Conservation (phyloP, 495 filamentous ascomycete species). For the Podospora tetraspora region DNA sequence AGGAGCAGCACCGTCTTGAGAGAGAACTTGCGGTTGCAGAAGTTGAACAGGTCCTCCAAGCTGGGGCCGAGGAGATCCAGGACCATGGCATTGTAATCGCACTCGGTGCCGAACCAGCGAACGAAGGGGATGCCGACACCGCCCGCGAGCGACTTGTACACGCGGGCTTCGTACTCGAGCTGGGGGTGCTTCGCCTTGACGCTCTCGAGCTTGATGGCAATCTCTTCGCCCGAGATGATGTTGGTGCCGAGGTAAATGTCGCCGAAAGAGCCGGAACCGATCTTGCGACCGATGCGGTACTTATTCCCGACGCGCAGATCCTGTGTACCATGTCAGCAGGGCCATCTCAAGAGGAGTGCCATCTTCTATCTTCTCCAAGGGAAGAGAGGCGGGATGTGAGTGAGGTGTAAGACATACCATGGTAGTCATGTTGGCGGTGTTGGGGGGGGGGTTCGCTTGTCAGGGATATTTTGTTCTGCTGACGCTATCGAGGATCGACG, state of each 20-base stretch:
- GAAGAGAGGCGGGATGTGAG: neutral
- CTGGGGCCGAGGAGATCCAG: slow-evolving; percentile 95
- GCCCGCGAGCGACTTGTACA: slow-evolving; percentile 98
- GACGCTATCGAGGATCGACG: neutral
- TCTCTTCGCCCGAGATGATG: slow-evolving; percentile 99
- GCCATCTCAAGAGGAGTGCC: neutral
- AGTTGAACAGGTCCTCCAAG: slow-evolving; percentile 99
- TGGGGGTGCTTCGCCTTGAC: slow-evolving; percentile 99
- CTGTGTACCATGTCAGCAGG: slow-evolving; percentile 39
- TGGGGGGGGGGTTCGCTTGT: neutral
- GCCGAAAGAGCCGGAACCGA: slow-evolving; percentile 96
- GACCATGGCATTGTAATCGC: slow-evolving; percentile 99
- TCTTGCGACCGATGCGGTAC: slow-evolving; percentile 99
- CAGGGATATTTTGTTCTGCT: neutral
- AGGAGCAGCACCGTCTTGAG: slow-evolving; percentile 98
- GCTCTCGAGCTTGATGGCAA: slow-evolving; percentile 99
- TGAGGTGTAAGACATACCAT: slow-evolving; percentile 39
- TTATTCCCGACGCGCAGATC: slow-evolving; percentile 99
- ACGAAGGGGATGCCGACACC: slow-evolving; percentile 99
- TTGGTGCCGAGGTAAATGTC: slow-evolving; percentile 99
- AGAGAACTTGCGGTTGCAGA: slow-evolving; percentile 99
- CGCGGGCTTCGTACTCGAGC: slow-evolving; percentile 98
- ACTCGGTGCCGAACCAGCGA: slow-evolving; percentile 99
- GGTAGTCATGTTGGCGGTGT: slow-evolving; percentile 41
- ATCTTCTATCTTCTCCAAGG: neutral